These are phyloP conservation scores for Lactarius quietus DNA, from an alignment of 768 basidiomycete genomes.

Conservation along the genomic window DNA sequence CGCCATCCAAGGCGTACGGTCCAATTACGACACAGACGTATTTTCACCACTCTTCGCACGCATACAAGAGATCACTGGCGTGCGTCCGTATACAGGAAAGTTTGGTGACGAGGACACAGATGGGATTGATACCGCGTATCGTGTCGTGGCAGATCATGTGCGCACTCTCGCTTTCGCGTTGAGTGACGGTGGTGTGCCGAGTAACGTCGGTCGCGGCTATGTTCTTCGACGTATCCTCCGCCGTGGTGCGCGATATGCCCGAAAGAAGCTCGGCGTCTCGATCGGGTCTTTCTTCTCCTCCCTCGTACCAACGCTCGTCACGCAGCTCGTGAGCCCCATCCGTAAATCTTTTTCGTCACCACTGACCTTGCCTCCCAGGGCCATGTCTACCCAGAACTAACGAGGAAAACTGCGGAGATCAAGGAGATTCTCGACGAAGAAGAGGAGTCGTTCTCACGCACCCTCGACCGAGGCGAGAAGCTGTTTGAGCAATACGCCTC, in stretches of 20 bases:
- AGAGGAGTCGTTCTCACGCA: constrained; percentile 96
- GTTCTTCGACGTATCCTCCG: constrained; percentile 93
- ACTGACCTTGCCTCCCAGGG: constrained; percentile 47
- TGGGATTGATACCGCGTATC: constrained; percentile 96
- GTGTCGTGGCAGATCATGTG: constrained; percentile 95
- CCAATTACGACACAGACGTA: constrained; percentile 98
- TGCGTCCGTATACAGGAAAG: constrained; percentile 81
- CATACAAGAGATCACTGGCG: constrained; percentile 87
- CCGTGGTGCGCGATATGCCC: constrained; percentile 91
- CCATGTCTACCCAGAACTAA: constrained; percentile 89
- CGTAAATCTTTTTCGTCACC: not conserved
- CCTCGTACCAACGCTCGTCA: constrained; percentile 83
- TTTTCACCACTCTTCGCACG: constrained; percentile 85
- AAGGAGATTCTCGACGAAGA: constrained; percentile 97
- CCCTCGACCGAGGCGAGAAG: constrained; percentile 93
- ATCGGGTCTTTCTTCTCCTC: constrained; percentile 96
- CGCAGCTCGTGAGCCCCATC: constrained; percentile 65
- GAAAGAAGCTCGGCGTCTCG: constrained; percentile 88
- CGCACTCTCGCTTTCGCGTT: constrained; percentile 93
- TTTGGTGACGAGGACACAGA: constrained; percentile 95
- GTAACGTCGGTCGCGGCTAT: constrained; percentile 95
- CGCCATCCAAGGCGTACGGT: constrained; percentile 82
- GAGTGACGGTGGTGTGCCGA: constrained; percentile 94
- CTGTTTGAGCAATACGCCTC: constrained; percentile 87
- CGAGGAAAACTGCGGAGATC: constrained; percentile 72